Conservation (phyloP, 208 protist genomes). For the Acanthamoeba sp. region DNA sequence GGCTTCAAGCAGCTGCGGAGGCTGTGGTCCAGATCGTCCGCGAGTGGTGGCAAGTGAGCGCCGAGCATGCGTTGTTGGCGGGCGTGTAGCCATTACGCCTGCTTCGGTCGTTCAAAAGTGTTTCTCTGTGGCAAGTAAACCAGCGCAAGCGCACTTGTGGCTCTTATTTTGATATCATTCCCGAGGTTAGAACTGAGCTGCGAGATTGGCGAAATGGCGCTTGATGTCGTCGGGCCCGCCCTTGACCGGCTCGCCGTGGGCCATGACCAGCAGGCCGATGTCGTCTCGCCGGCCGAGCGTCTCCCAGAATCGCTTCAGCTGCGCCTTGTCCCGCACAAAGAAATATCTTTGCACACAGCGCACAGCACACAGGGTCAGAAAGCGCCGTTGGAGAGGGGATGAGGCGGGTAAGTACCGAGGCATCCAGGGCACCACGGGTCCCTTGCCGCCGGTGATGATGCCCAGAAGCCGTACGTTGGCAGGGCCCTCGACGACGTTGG, state of each 20-base stretch:
- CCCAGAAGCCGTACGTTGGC: slow-evolving; percentile 8
- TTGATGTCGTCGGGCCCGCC: not conserved
- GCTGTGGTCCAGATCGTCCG: no score
- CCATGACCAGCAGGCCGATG: slow-evolving; percentile 35
- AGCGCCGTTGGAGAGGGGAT: no score
- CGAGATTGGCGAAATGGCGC: not conserved
- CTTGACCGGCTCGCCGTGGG: slow-evolving; percentile 48
- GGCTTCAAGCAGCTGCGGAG: no score
- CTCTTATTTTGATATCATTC: no score
- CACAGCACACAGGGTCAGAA: not conserved
- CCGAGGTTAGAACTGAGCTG: not conserved
- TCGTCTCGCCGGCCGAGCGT: not conserved
- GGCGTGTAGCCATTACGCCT: no score
- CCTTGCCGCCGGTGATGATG: not conserved
- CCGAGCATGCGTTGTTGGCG: no score
- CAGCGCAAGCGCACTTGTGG: no score
- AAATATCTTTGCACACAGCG: not conserved
- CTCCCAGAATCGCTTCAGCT: slow-evolving; percentile 40
- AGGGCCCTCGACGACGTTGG: slow-evolving; percentile 13
- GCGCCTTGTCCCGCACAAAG: not conserved
- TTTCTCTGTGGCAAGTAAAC: no score
- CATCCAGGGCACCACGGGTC: slow-evolving; percentile 15
- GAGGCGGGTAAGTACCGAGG: not conserved
- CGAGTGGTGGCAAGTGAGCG: no score
- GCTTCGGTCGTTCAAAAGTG: no score